Percentiles rank a stretch among this genome's conserved stretches.
Conservation (phyloP, 805 yeast species). For the Metschnikowia lochheadii region DNA sequence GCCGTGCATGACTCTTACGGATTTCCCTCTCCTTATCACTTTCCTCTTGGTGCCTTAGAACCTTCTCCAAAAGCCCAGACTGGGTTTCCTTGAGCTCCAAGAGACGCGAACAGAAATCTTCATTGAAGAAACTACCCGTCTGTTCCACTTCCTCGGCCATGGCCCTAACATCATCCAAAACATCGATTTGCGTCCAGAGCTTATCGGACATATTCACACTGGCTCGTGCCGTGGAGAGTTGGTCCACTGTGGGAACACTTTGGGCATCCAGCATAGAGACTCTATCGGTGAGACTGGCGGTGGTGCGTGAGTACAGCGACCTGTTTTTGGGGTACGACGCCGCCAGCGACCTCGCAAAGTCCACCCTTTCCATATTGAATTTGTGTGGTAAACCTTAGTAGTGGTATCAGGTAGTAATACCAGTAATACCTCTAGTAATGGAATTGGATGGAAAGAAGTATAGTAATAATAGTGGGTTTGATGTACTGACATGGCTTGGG, state of each 20-base stretch:
- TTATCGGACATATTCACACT: constrained; percentile 66
- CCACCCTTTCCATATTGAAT: background rate
- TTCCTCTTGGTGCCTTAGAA: constrained; percentile 26
- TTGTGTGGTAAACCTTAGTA: too few species aligned
- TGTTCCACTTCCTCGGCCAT: constrained; percentile 46
- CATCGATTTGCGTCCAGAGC: constrained; percentile 84
- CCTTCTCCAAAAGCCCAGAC: constrained; percentile 29
- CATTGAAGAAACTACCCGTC: constrained; percentile 49
- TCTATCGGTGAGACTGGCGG: constrained; percentile 18
- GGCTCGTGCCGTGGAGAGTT: constrained; percentile 52
- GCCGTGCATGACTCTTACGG: constrained; percentile 11
- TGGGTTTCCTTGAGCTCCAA: constrained; percentile 56
- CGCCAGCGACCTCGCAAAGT: constrained; percentile 6
- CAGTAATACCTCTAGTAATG: too few species aligned
- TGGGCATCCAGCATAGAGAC: constrained; percentile 12
- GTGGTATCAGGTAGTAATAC: too few species aligned
- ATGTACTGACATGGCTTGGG: too few species aligned
- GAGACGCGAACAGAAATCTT: constrained; percentile 48
- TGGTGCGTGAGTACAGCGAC: constrained; percentile 15
- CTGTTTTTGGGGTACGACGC: constrained; percentile 6
- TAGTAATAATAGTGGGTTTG: too few species aligned
- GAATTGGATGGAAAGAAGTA: too few species aligned
- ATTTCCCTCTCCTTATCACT: constrained; percentile 15
- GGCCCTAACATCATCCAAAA: constrained; percentile 70
- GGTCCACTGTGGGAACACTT: constrained; percentile 38